Evolutionary conservation across 768 basidiomycete genomes (phyloP).

Genomic region (Rhizopogon vesiculosus): DNA sequence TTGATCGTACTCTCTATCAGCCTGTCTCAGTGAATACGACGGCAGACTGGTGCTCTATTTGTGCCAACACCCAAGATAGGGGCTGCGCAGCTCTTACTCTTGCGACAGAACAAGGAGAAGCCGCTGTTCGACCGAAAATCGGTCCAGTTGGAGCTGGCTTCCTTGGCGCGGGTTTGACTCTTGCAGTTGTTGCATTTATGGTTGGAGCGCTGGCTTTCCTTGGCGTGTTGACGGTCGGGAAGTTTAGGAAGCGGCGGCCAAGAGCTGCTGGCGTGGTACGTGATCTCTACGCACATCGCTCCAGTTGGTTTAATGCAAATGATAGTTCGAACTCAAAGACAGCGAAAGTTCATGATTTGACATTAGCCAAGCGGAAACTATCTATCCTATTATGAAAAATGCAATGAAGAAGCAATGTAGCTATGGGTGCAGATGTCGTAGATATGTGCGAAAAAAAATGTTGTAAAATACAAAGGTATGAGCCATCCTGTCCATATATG

Average conservation of each 20-base stretch:
- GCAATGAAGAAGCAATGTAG: background rate
- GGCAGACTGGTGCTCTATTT: constrained; percentile 53
- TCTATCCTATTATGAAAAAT: too few relatives aligned
- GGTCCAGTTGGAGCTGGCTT: constrained; percentile 62
- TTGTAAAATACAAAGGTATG: constrained; percentile 12
- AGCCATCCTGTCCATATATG: background rate
- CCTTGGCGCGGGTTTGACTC: constrained; percentile 54
- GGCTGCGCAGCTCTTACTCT: constrained; percentile 48
- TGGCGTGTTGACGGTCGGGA: constrained; percentile 30
- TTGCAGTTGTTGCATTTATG: constrained; percentile 36
- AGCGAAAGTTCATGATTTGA: background rate
- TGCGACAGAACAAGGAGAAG: constrained; percentile 18
- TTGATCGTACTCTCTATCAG: constrained; percentile 23
- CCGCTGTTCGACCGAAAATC: constrained; percentile 35
- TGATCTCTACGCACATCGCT: background rate
- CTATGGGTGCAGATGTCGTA: constrained; percentile 7
- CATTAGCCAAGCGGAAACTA: background rate
- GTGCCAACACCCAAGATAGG: constrained; percentile 51
- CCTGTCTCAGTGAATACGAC: constrained; percentile 47
- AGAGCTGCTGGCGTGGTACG: constrained; percentile 9
- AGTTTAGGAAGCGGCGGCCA: constrained; percentile 3
- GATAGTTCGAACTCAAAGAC: constrained; percentile 19
- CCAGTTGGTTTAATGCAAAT: constrained; percentile 1
- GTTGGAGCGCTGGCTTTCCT: constrained; percentile 35
- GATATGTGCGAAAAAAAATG: constrained; percentile 10